These are phyloP conservation scores for Acacia acuminata DNA, from an alignment of 306 rosid species.

Conservation along the genomic window DNA sequence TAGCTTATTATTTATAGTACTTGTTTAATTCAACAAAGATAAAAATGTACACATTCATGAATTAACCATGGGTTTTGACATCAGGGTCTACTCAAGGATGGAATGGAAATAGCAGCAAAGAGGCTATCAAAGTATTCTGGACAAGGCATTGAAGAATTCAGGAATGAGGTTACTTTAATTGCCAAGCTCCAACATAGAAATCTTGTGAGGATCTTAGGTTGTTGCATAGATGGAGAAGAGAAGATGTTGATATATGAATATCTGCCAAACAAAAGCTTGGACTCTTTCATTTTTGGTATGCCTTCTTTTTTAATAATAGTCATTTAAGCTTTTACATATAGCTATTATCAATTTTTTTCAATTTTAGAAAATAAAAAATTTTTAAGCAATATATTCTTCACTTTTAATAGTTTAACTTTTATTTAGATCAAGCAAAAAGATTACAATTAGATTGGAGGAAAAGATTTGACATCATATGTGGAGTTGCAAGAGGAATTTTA, in stretches of 20 bases:
- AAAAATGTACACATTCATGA: neutral
- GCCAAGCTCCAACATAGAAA: neutral
- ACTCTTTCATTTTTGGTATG: constrained; percentile 55
- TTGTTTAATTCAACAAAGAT: neutral
- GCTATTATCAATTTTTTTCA: neutral
- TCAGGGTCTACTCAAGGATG: constrained; percentile 40
- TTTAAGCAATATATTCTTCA: neutral
- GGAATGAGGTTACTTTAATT: neutral
- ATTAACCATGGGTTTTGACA: constrained; percentile 5
- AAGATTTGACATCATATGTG: neutral
- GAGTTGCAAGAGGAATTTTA: neutral
- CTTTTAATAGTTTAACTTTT: neutral
- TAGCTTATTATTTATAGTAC: neutral
- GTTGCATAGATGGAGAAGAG: constrained; percentile 29
- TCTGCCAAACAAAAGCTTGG: constrained; percentile 65
- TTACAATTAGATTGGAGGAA: neutral
- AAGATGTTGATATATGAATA: constrained; percentile 68
- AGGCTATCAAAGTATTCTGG: neutral
- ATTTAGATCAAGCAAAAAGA: constrained; percentile 3
- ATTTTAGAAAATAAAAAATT: neutral
- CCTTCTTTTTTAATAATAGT: neutral
- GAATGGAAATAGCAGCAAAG: neutral
- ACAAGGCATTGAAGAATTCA: neutral
- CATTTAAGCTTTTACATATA: neutral
- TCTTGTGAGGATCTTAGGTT: constrained; percentile 28